These are phyloP conservation scores for Penicillium palitans DNA, from an alignment of 2,329 filamentous ascomycete genomes.

Conservation along the genomic window DNA sequence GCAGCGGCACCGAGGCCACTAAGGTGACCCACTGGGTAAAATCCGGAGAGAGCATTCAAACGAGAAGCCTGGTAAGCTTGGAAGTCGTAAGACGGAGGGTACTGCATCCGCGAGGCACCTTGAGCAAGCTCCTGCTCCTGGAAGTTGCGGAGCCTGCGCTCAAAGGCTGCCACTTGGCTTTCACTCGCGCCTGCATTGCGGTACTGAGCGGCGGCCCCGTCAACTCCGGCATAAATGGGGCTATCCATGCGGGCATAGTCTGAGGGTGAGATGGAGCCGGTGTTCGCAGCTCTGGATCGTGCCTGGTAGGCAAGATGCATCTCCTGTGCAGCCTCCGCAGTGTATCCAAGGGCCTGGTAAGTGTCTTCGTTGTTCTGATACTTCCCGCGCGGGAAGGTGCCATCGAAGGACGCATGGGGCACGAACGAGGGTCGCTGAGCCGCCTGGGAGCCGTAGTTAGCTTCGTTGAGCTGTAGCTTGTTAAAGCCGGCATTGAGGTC, in stretches of 20 bases:
- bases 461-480: conserved; percentile 40
- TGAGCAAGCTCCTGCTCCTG: conserved; percentile 44
- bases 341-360: conserved; percentile 32
- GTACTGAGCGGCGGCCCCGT: conserved; percentile 48
- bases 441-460: conserved; percentile 35
- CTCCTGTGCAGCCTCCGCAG: conserved; percentile 32
- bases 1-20: conserved; percentile 33
- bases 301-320: conserved; percentile 40
- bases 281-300: conserved; percentile 45
- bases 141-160: conserved; percentile 52
- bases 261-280: conserved; percentile 48
- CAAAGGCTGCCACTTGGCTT: conserved; percentile 48
- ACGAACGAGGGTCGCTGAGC: conserved; percentile 33
- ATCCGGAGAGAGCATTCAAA: conserved; percentile 38
- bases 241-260: conserved; percentile 49
- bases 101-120: conserved; percentile 31
- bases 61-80: conserved; percentile 33
- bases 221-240: conserved; percentile 48
- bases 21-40: conserved; percentile 39
- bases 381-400: conserved; percentile 47
- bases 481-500: conserved; percentile 35
- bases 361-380: conserved; percentile 37
- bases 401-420: conserved; percentile 47
- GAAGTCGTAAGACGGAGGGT: conserved; percentile 37
- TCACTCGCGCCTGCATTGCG: conserved; percentile 45